Conservation (phyloP, 768 basidiomycete genomes). For the Amanita rubescens region DNA sequence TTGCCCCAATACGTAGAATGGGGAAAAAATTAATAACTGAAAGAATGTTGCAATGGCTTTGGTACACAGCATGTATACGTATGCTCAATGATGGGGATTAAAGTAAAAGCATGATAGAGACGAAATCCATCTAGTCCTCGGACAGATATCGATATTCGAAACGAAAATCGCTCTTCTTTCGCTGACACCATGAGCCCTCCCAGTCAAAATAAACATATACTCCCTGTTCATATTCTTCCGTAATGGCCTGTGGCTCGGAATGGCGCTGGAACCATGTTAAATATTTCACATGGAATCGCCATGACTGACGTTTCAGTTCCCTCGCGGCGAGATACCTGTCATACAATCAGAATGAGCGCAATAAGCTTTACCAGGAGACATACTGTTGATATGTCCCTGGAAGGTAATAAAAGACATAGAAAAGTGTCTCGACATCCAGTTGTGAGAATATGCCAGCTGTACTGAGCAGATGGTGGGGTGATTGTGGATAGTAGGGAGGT, state of each 20-base stretch:
- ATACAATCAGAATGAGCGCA: background rate
- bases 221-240: constrained; percentile 98
- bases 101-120: constrained; percentile 5
- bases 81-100: constrained; percentile 9
- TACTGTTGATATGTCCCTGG: constrained; percentile 98
- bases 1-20: constrained; percentile 14
- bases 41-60: background rate
- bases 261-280: constrained; percentile 99
- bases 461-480: constrained; percentile 71
- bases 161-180: constrained; percentile 97
- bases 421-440: constrained; percentile 93
- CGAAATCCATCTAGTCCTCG: constrained; percentile 55
- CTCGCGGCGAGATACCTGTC: constrained; percentile 88
- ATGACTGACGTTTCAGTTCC: constrained; percentile 94
- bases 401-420: constrained; percentile 98
- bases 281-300: constrained; percentile 99
- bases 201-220: constrained; percentile 99
- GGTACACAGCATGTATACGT: constrained; percentile 1
- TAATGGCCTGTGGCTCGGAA: constrained; percentile 96
- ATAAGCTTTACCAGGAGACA: constrained; percentile 16
- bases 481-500: constrained; percentile 92
- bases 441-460: constrained; percentile 82
- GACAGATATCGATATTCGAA: constrained; percentile 95
- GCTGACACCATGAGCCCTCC: constrained; percentile 98
- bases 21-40: constrained; percentile 6